These are phyloP conservation scores for Fonsecaea nubica DNA, from an alignment of 2,329 filamentous ascomycete species.

Conservation along the genomic window DNA sequence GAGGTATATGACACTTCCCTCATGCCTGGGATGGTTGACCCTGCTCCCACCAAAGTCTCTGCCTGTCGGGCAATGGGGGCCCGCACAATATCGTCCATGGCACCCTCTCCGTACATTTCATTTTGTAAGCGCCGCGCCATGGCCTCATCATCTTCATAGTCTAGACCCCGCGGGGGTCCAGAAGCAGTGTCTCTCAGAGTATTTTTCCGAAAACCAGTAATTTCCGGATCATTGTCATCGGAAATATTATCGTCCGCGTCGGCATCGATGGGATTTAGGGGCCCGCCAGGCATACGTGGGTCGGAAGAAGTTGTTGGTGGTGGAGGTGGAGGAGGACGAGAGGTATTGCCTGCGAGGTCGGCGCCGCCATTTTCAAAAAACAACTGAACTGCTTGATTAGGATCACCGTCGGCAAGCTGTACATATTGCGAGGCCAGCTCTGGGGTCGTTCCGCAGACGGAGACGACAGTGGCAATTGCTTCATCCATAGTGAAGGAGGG, in stretches of 20 bases:
- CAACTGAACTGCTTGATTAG: conserved; percentile 84
- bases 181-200: conserved; percentile 42
- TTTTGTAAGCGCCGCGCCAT: conserved; percentile 92
- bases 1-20: conserved; percentile 59
- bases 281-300: conserved; percentile 25
- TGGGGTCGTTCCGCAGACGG: conserved; percentile 77
- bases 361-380: conserved; percentile 86
- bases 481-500: conserved; percentile 65
- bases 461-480: conserved; percentile 74
- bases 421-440: conserved; percentile 82
- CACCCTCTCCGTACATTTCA: conserved; percentile 75
- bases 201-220: conserved; percentile 42
- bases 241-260: conserved; percentile 68
- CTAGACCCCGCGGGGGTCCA: conserved; percentile 35
- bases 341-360: conserved; percentile 58
- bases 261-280: conserved; percentile 65
- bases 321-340: conserved; percentile 46
- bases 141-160: conserved; percentile 82
- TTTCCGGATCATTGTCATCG: conserved; percentile 52
- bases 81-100: conserved; percentile 65
- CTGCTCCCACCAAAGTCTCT: conserved; percentile 85
- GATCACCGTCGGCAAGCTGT: conserved; percentile 79
- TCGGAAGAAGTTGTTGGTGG: conserved; percentile 23
- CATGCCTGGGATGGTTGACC: conserved; percentile 57
- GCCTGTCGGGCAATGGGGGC: conserved; percentile 91